phyloP scores from a whole-genome alignment of 2,329 filamentous ascomycete species.

The Verticillium albo-atrum region DNA sequence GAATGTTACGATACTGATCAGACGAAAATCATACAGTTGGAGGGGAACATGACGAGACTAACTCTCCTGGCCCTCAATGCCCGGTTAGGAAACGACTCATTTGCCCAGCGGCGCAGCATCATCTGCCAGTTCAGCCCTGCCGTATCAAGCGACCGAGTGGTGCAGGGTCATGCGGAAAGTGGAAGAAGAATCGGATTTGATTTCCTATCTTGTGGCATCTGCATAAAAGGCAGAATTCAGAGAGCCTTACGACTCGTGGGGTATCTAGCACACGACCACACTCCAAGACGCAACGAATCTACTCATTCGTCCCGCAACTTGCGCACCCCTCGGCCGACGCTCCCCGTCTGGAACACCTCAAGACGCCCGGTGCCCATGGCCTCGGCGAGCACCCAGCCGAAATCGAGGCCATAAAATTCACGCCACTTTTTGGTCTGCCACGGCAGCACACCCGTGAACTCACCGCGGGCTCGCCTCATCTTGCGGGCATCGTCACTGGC shows the following conservation, averaged over 20 bases:
- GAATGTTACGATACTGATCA: no score
- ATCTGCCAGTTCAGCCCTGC: background rate
- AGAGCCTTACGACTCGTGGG: background rate
- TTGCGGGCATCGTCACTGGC: conserved; percentile 37
- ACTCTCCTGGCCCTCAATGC: background rate
- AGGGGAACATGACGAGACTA: background rate
- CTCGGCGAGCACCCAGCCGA: conserved; percentile 68
- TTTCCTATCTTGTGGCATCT: background rate
- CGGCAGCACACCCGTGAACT: conserved; percentile 52
- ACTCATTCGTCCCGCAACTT: conserved; percentile 19
- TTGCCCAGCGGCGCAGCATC: background rate
- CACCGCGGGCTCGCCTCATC: conserved; percentile 48
- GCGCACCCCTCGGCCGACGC: conserved; percentile 64
- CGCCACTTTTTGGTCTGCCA: conserved; percentile 67
- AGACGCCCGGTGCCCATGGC: conserved; percentile 66
- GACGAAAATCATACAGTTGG: background rate
- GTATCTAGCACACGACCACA: background rate
- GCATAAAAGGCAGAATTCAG: no score
- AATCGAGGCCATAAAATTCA: conserved; percentile 63
- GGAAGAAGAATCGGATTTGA: background rate
- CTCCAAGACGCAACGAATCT: background rate
- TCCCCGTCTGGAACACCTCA: conserved; percentile 71
- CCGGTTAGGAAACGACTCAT: background rate
- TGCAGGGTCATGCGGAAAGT: background rate
- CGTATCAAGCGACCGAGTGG: background rate